Percentiles rank a stretch among this genome's conserved stretches.
phyloP scores from a whole-genome alignment of 108 stramenopile genomes.

The Conticribra guillardii region DNA sequence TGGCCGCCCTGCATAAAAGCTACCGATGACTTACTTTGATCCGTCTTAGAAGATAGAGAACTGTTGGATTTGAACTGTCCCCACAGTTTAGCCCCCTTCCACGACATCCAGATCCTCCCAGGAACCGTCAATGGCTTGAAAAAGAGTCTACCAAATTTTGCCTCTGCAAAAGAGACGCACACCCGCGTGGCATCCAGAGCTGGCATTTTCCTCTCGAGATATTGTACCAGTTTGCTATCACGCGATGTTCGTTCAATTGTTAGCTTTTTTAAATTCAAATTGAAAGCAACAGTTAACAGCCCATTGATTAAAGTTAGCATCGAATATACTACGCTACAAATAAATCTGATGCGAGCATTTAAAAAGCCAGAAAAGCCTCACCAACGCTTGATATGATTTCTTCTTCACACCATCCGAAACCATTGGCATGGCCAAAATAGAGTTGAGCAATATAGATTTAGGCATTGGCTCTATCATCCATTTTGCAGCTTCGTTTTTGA shows the following conservation, averaged over 20 bases:
- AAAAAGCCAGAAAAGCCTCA: constrained; percentile 3
- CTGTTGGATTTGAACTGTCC: no score
- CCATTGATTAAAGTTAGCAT: no score
- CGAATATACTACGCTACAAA: not conserved
- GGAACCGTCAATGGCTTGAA: constrained; percentile 52
- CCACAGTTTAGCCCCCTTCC: constrained; percentile 38
- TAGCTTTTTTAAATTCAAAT: constrained; percentile 1
- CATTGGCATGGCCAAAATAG: constrained; percentile 17
- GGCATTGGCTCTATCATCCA: constrained; percentile 18
- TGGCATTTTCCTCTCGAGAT: constrained; percentile 35
- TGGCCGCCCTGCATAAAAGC: no score
- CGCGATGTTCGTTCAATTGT: constrained; percentile 30
- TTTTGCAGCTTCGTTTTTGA: not conserved
- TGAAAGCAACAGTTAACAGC: no score
- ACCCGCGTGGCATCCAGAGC: constrained; percentile 43
- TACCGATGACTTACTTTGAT: no score
- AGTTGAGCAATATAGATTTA: constrained; percentile 19
- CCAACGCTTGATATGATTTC: constrained; percentile 18
- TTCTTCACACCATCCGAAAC: constrained; percentile 33
- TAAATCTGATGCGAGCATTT: not conserved
- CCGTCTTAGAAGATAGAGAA: no score
- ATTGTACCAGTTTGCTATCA: constrained; percentile 36
- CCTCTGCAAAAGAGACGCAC: constrained; percentile 47
- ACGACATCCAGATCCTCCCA: constrained; percentile 49
- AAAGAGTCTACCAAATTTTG: constrained; percentile 47